Evolutionary conservation across 179 eudicot species (phyloP).

Genomic region (Gypsophila paniculata): DNA sequence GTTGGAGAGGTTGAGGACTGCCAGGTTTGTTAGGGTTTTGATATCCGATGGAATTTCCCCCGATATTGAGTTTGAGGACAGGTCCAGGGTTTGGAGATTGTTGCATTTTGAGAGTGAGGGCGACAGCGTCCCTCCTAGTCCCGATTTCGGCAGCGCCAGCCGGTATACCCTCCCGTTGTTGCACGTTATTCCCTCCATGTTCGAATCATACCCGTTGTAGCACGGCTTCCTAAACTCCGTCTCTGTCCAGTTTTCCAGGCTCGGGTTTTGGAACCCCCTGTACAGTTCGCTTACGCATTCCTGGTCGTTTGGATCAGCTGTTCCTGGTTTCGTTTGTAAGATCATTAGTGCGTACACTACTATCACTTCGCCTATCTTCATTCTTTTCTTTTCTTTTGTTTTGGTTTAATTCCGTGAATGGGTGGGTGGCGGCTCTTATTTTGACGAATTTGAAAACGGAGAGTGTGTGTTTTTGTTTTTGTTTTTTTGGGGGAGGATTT

Average conservation of each 20-base stretch:
- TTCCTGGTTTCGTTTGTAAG: background rate
- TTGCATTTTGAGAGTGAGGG: constrained; percentile 65
- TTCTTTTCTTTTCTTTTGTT: too few relatives aligned
- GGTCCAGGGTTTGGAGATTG: constrained; percentile 75
- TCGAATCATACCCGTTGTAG: constrained; percentile 46
- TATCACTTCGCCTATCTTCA: too few relatives aligned
- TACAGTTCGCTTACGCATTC: constrained; percentile 53
- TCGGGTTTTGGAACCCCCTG: constrained; percentile 48
- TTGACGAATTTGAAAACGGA: too few relatives aligned
- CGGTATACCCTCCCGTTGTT: constrained; percentile 78
- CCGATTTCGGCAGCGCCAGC: constrained; percentile 53
- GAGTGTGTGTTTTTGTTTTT: too few relatives aligned
- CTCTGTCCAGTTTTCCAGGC: constrained; percentile 58
- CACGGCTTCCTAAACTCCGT: constrained; percentile 56
- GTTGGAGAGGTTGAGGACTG: constrained; percentile 61
- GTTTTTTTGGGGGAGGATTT: constrained; percentile 2
- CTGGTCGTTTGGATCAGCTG: constrained; percentile 65
- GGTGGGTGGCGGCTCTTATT: too few relatives aligned
- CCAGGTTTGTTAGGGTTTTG: constrained; percentile 56
- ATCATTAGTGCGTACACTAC: too few relatives aligned
- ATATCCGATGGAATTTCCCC: constrained; percentile 58
- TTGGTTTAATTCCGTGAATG: too few relatives aligned
- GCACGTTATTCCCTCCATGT: constrained; percentile 67
- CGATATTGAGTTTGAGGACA: constrained; percentile 57
- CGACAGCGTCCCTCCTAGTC: constrained; percentile 55